A percentile compares a stretch with the other conserved stretches of the same genome.
Evolutionary conservation across 2,329 filamentous ascomycete genomes (phyloP).

Genomic region (Blastomyces gilchristii): DNA sequence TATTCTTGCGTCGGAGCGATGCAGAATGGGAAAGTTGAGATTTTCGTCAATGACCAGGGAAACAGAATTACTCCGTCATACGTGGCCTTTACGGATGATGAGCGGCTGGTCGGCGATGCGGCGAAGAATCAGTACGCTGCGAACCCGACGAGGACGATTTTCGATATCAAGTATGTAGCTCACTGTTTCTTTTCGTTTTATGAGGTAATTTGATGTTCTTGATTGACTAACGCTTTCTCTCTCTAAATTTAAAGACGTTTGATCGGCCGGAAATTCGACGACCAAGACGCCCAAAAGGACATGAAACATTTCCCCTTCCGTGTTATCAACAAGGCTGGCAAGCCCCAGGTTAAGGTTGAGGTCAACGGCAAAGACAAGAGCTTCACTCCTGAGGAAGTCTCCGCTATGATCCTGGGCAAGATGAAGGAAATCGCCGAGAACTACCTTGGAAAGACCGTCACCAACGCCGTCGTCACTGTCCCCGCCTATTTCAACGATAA

Average conservation of each 20-base stretch:
- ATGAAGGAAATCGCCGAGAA: conserved; percentile 57
- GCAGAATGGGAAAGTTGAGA: conserved; percentile 90
- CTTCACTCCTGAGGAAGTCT: conserved; percentile 58
- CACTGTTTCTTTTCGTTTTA: neutral
- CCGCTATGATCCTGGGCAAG: conserved; percentile 56
- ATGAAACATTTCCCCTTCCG: conserved; percentile 99
- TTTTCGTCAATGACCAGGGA: conserved; percentile 92
- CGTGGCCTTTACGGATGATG: conserved; percentile 93
- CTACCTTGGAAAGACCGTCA: conserved; percentile 52
- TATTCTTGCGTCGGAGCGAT: conserved; percentile 85
- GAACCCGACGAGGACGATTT: conserved; percentile 68
- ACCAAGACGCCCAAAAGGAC: conserved; percentile 83
- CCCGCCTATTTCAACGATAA: conserved; percentile 98
- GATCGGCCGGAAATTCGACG: conserved; percentile 72
- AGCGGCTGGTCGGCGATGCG: conserved; percentile 92
- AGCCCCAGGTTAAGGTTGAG: conserved; percentile 68
- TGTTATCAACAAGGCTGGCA: conserved; percentile 78
- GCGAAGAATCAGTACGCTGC: conserved; percentile 88
- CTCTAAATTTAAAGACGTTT: conserved; percentile 49
- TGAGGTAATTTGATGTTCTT: neutral
- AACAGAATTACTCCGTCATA: conserved; percentile 94
- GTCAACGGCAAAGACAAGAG: conserved; percentile 49
- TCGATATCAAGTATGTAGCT: conserved; percentile 67
- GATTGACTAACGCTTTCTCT: conserved; percentile 23
- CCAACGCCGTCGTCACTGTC: conserved; percentile 71